Base-by-base conservation (phyloP, 495 filamentous ascomycete species). In the Annulohypoxylon bovei region DNA sequence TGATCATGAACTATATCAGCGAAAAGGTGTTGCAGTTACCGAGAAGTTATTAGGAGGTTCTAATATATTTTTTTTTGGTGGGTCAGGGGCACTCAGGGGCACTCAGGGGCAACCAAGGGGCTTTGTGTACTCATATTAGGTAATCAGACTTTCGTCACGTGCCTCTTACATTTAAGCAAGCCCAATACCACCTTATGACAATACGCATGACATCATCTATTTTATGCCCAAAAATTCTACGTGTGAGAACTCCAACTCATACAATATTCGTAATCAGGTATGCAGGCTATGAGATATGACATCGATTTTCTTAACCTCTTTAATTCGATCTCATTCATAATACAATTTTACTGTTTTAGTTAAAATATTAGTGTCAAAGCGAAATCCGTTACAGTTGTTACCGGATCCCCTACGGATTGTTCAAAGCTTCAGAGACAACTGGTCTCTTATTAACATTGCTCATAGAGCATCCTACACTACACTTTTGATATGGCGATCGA, bases 1-100 rank as follows among this genome's bases (percentile, higher is more conserved):
- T 93, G 92, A 91, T 94, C 55, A 76, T 92, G 82, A 93, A 92
- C 65, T 93, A 88, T 71, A 85, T 94, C n/a, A 87, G 86, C 22
- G 91, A 95, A 78, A 92, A 89, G 78, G 90, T 88, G 0, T 77
- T 93, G 30, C 78, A 78, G 8, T 76, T 89, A 35, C 88, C 88
- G 1, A 71, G 81, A 63, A 85, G 83, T 62, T 88, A 86, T 71
- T 85, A 71, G n/a, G 4, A n/a, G n/a, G n/a, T n/a, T n/a, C n/a
- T n/a, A n/a, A n/a, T n/a, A n/a, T n/a, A n/a, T n/a, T n/a, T n/a
- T n/a, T n/a, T n/a, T n/a, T n/a, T n/a, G n/a, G n/a, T n/a, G n/a
- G n/a, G n/a, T n/a, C n/a, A n/a, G n/a, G n/a, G n/a, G n/a, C n/a
- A n/a, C n/a, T n/a, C n/a, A n/a, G n/a, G n/a, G n/a, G n/a, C n/a